These are phyloP conservation scores for Scedosporium dehoogii DNA, from an alignment of 2,329 filamentous ascomycete genomes.

Conservation along the genomic window DNA sequence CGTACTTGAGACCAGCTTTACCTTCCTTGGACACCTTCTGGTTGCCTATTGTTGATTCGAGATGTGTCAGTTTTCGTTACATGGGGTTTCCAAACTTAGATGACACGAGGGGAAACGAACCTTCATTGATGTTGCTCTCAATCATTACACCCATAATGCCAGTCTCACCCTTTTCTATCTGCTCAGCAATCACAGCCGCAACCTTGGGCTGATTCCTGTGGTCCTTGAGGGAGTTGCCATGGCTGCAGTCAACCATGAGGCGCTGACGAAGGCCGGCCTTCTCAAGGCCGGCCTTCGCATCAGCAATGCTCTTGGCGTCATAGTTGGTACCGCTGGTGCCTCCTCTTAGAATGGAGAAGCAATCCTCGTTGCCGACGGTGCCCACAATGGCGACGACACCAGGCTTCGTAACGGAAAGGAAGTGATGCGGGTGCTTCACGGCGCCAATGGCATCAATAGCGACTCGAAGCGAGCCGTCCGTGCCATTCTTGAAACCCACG, in stretches of 20 bases:
- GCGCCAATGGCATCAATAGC: slow-evolving; percentile 94
- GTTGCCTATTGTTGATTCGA: slow-evolving; percentile 28
- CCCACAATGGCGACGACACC: slow-evolving; percentile 90
- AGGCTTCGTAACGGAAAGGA: slow-evolving; percentile 97
- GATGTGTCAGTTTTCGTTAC: neutral
- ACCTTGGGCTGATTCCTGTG: slow-evolving; percentile 97
- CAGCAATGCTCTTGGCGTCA: slow-evolving; percentile 73
- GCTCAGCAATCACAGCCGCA: slow-evolving; percentile 68
- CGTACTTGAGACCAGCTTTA: slow-evolving; percentile 67
- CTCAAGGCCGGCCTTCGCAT: slow-evolving; percentile 64
- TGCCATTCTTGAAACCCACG: slow-evolving; percentile 99
- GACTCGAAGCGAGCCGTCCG: slow-evolving; percentile 81
- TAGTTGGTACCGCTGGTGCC: slow-evolving; percentile 91
- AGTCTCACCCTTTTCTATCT: slow-evolving; percentile 78
- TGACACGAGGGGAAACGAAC: slow-evolving; percentile 18
- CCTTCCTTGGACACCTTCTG: slow-evolving; percentile 84
- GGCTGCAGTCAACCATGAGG: slow-evolving; percentile 98
- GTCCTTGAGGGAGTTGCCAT: slow-evolving; percentile 96
- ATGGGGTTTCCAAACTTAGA: neutral
- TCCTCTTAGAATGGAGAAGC: slow-evolving; percentile 91
- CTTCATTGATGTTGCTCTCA: slow-evolving; percentile 92
- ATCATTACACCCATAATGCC: slow-evolving; percentile 97
- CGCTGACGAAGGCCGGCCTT: slow-evolving; percentile 80
- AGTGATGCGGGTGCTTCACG: slow-evolving; percentile 80
- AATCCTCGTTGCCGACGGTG: slow-evolving; percentile 90